These are phyloP conservation scores for Diaporthe citriasiana DNA, from an alignment of 2,329 filamentous ascomycete species.

Conservation along the genomic window DNA sequence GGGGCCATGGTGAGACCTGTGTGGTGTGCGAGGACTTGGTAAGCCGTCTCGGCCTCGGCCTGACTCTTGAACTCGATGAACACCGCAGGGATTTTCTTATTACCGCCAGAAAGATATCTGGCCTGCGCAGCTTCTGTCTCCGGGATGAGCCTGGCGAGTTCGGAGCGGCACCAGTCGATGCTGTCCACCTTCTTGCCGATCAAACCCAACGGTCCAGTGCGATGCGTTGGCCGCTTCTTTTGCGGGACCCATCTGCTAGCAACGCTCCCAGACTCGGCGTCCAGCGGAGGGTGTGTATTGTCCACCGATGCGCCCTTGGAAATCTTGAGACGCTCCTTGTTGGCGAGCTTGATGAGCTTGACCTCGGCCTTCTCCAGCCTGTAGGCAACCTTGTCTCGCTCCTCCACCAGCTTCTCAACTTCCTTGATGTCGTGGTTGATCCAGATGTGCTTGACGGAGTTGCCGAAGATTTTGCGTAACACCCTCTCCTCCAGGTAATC, in stretches of 20 bases:
- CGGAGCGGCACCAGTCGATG: conserved; percentile 87
- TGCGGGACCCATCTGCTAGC: conserved; percentile 81
- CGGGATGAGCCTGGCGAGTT: conserved; percentile 82
- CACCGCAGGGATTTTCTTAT: conserved; percentile 78
- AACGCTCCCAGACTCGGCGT: conserved; percentile 77
- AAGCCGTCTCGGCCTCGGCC: conserved; percentile 86
- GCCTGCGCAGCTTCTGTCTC: conserved; percentile 78
- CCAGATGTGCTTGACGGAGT: conserved; percentile 87
- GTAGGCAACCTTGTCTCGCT: conserved; percentile 84
- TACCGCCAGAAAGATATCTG: conserved; percentile 75
- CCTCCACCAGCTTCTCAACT: conserved; percentile 83
- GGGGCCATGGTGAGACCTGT: conserved; percentile 89
- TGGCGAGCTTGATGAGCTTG: conserved; percentile 84
- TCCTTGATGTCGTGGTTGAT: conserved; percentile 82
- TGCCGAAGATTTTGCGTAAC: conserved; percentile 84
- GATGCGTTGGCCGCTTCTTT: conserved; percentile 83
- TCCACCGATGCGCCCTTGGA: conserved; percentile 64
- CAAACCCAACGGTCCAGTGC: conserved; percentile 75
- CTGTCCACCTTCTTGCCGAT: conserved; percentile 93
- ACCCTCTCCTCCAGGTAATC: conserved; percentile 83
- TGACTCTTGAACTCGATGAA: conserved; percentile 93
- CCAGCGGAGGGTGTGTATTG: conserved; percentile 64
- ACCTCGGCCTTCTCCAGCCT: conserved; percentile 90
- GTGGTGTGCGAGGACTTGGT: conserved; percentile 89
- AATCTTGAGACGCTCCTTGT: conserved; percentile 77